Conservation (phyloP, 768 basidiomycete genomes). For the Lentinula detonsa region DNA sequence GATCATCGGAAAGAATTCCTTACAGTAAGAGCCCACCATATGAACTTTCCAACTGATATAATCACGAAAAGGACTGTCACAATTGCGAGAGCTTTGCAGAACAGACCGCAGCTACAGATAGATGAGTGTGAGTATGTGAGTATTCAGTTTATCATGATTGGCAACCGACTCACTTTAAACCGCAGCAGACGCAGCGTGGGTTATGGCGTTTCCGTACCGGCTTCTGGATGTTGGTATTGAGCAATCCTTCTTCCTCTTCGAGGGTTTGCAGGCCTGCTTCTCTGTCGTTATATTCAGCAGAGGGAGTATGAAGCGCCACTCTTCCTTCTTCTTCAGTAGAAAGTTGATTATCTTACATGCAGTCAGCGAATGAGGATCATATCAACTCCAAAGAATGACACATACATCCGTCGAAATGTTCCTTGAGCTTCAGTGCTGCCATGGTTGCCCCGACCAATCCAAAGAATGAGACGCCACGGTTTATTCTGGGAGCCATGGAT, state of each 20-base stretch:
- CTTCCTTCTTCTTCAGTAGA: constrained; percentile 36
- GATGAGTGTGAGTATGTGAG: background rate
- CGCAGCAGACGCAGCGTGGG: constrained; percentile 47
- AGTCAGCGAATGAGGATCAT: background rate
- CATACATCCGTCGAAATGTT: constrained; percentile 41
- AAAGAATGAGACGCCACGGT: constrained; percentile 23
- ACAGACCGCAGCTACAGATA: constrained; percentile 37
- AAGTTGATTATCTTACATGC: constrained; percentile 33
- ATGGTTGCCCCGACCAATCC: constrained; percentile 37
- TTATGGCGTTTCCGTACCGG: constrained; percentile 23
- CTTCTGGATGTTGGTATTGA: constrained; percentile 23
- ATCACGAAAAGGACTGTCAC: constrained; percentile 33
- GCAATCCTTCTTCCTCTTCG: constrained; percentile 24
- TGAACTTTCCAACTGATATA: constrained; percentile 37
- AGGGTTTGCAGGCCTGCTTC: constrained; percentile 8
- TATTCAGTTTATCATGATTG: background rate
- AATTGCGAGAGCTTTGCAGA: constrained; percentile 52
- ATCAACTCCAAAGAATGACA: constrained; percentile 3
- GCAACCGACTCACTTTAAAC: constrained; percentile 30
- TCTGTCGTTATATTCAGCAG: constrained; percentile 15
- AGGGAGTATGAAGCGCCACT: constrained; percentile 21
- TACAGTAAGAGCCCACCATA: constrained; percentile 44
- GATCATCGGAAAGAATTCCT: constrained; percentile 2
- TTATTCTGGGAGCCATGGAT: background rate
- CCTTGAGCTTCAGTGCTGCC: constrained; percentile 42